Evolutionary conservation across 2,329 filamentous ascomycete genomes (phyloP), one percentile per base, ranked within the genome.

Genomic region (Colletotrichum sp.): DNA sequence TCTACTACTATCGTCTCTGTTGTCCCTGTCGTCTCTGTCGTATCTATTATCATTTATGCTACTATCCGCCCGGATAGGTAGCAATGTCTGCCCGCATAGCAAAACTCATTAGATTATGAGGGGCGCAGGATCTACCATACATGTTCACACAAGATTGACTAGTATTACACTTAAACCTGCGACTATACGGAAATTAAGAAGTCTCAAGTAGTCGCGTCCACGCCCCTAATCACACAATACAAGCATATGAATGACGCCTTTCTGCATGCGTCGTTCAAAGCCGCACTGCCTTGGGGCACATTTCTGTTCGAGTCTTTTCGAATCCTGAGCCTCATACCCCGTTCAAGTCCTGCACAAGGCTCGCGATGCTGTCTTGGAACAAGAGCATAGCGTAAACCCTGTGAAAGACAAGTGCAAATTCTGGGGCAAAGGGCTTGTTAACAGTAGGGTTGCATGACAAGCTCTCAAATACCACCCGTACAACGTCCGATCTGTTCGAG

Each of bases 371-470:
- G 2, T 83, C 80, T 12, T 79, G 76, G 19, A 83, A 83, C 1
- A 83, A 32, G 2, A 80, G 39, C 39, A 79, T 76, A 3, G 80
- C 78, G 59, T 83, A 83, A 1, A 67, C 22, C 19, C 78, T 70
- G 55, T 83, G 82, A 19, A 83, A 81, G 3, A 19, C 19, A 32
- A 77, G 76, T 72, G 81, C 25, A 3, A 78, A 74, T 4, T 22
- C n/a, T 0, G 79, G 75, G 0, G 28, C 6, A 1, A 80, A 28
- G 8, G 71, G 72, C 3, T 77, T 79, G 63, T 82, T 77, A 7
- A 73, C 48, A 0, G 16, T 78, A 0, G 82, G 81, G 3, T 83
- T 83, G 19, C 82, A 83, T 5, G 75, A 68, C 44, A 80, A 77
- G 27, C 77, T 78, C 44, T 81, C 79, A 15, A 55, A 78, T 19